Percentiles rank a stretch among this genome's conserved stretches.
These are phyloP conservation scores for Tylopilus rubrobrunneus DNA, from an alignment of 768 basidiomycete genomes.

Conservation along the genomic window DNA sequence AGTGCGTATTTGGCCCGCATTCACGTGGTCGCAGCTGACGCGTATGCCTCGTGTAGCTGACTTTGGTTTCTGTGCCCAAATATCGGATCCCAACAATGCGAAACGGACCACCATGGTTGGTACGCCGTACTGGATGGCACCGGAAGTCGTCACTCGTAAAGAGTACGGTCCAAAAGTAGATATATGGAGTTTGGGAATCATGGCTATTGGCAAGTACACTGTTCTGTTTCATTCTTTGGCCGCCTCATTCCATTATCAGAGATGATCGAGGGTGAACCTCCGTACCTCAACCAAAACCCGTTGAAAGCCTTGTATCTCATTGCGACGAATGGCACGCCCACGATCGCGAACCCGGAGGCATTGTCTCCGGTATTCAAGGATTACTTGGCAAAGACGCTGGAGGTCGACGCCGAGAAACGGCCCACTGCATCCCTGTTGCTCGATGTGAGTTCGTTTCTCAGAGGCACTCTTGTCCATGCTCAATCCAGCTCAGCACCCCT, in stretches of 20 bases:
- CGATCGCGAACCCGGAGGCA: slow-evolving; percentile 86
- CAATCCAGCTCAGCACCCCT: slow-evolving; percentile 57
- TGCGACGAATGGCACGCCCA: slow-evolving; percentile 96
- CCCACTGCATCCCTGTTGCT: slow-evolving; percentile 81
- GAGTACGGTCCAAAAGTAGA: slow-evolving; percentile 99
- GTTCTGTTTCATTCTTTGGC: neutral
- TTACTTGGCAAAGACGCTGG: slow-evolving; percentile 82
- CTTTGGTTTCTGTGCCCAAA: slow-evolving; percentile 98
- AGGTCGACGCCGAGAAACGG: slow-evolving; percentile 93
- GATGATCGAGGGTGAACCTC: slow-evolving; percentile 98
- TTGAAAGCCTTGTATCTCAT: slow-evolving; percentile 96
- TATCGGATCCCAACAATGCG: slow-evolving; percentile 81
- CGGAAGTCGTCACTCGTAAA: slow-evolving; percentile 95
- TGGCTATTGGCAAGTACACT: slow-evolving; percentile 74
- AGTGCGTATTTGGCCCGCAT: slow-evolving; percentile 56
- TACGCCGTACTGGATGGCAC: slow-evolving; percentile 99
- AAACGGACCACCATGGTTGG: slow-evolving; percentile 99
- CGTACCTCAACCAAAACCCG: slow-evolving; percentile 94
- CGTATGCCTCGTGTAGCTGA: slow-evolving; percentile 56
- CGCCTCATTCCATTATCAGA: slow-evolving; percentile 42
- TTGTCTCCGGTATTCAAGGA: slow-evolving; percentile 79
- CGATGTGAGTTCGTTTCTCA: slow-evolving; percentile 44
- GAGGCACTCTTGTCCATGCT: neutral
- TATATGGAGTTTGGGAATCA: slow-evolving; percentile 95
- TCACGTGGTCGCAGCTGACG: neutral